Evolutionary conservation across 345 rosid genomes (phyloP).

Genomic region (rapeseed (Brassica napus)): DNA sequence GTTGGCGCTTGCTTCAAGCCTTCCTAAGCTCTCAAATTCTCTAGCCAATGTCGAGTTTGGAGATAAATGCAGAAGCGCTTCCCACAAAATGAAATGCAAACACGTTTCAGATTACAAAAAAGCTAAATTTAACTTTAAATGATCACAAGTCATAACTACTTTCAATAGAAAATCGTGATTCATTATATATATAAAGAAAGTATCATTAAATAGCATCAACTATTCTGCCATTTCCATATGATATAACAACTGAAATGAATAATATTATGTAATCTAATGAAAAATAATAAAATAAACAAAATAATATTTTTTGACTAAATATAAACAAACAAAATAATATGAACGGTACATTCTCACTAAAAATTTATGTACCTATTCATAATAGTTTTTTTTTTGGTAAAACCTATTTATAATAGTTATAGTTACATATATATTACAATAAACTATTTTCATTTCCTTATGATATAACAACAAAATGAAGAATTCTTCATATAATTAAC

Average conservation of each 20-base stretch:
- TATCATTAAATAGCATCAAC: neutral
- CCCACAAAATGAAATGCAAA: neutral
- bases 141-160: neutral
- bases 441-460: neutral
- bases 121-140: neutral
- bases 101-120: neutral
- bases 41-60: slow-evolving; percentile 69
- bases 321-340: neutral
- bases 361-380: neutral
- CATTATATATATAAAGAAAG: neutral
- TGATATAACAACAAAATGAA: neutral
- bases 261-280: neutral
- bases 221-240: neutral
- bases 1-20: slow-evolving; percentile 29
- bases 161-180: neutral
- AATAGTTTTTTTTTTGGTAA: no score
- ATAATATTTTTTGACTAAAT: no score
- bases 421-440: no score
- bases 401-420: no score
- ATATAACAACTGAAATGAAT: neutral
- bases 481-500: neutral
- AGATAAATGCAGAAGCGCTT: slow-evolving; percentile 65
- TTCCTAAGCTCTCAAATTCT: slow-evolving; percentile 60
- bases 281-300: neutral
- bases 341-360: neutral